phyloP scores from a whole-genome alignment of 2,329 filamentous ascomycete genomes.

The Pleoardoris graminearum region DNA sequence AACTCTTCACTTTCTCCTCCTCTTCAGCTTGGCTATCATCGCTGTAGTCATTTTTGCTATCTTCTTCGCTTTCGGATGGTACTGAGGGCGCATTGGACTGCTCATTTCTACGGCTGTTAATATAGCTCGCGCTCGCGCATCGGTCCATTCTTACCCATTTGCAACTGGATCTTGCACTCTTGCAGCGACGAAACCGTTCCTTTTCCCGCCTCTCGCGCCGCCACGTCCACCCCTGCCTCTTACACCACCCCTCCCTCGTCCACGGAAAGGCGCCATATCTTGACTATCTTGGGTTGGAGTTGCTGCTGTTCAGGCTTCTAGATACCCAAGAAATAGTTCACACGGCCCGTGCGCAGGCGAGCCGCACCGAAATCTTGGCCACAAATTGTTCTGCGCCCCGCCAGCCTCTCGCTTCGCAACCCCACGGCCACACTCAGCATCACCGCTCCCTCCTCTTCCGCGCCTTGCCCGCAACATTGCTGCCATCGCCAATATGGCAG shows the following conservation, averaged over 20 bases:
- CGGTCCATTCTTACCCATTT: constrained; percentile 35
- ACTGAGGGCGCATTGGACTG: constrained; percentile 25
- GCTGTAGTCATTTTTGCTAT: too few relatives aligned
- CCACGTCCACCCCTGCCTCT: constrained; percentile 28
- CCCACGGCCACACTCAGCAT: constrained; percentile 14
- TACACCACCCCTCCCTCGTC: constrained; percentile 32
- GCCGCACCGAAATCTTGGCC: constrained; percentile 38
- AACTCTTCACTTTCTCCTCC: constrained; percentile 32
- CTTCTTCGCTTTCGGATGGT: constrained; percentile 15
- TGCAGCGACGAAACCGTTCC: constrained; percentile 36
- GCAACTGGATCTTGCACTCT: constrained; percentile 32
- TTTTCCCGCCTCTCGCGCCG: constrained; percentile 25
- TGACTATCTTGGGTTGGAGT: neutral
- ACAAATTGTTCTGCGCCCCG: constrained; percentile 15
- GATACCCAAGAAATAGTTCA: constrained; percentile 18
- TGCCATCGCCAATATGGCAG: constrained; percentile 71
- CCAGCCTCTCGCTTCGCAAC: constrained; percentile 12
- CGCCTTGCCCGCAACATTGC: constrained; percentile 11
- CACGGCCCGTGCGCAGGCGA: constrained; percentile 35
- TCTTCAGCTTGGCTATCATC: constrained; percentile 20
- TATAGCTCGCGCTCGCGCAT: constrained; percentile 2
- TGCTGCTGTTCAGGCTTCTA: neutral
- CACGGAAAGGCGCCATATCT: constrained; percentile 19
- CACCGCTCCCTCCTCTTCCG: too few relatives aligned
- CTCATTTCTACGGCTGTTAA: constrained; percentile 23